These are phyloP conservation scores for Medicago arabica DNA, from an alignment of 306 rosid species.

Conservation along the genomic window DNA sequence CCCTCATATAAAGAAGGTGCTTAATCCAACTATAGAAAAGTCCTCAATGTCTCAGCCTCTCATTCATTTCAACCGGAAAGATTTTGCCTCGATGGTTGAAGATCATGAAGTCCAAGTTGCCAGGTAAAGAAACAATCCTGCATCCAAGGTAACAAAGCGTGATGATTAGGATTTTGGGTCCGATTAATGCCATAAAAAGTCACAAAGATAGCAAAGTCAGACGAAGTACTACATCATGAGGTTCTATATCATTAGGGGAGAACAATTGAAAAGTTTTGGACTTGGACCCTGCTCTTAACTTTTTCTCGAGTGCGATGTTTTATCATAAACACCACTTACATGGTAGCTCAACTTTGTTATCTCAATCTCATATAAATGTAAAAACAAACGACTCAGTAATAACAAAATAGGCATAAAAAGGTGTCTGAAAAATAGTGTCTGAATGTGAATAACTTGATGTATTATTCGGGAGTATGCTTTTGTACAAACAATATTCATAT, in stretches of 20 bases:
- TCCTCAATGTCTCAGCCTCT: slow-evolving; percentile 63
- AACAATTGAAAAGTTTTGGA: slow-evolving; percentile 23
- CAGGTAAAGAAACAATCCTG: slow-evolving; percentile 84
- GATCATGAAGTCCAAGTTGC: slow-evolving; percentile 79
- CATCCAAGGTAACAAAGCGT: slow-evolving; percentile 40
- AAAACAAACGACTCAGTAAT: not conserved
- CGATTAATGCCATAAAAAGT: not conserved
- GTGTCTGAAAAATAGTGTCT: not conserved
- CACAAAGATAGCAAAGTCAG: not conserved
- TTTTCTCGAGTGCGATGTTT: slow-evolving; percentile 4
- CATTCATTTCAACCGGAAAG: slow-evolving; percentile 54
- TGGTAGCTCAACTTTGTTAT: not conserved
- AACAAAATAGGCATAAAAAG: not conserved
- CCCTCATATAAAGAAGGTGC: slow-evolving; percentile 22
- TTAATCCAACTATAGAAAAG: slow-evolving; percentile 8
- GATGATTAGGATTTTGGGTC: slow-evolving; percentile 26
- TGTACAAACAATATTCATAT: not conserved
- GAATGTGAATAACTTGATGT: not conserved
- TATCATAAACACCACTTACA: not conserved
- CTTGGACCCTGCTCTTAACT: not conserved
- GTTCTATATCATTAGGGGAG: slow-evolving; percentile 15
- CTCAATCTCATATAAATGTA: not conserved
- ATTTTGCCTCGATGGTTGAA: slow-evolving; percentile 88
- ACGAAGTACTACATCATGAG: not conserved
- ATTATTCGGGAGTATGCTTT: not conserved